Percentiles rank a stretch among this genome's conserved stretches.
Evolutionary conservation across 1,284 basidiomycete species (phyloP).

Genomic region (Lignosus rhinocerotis): DNA sequence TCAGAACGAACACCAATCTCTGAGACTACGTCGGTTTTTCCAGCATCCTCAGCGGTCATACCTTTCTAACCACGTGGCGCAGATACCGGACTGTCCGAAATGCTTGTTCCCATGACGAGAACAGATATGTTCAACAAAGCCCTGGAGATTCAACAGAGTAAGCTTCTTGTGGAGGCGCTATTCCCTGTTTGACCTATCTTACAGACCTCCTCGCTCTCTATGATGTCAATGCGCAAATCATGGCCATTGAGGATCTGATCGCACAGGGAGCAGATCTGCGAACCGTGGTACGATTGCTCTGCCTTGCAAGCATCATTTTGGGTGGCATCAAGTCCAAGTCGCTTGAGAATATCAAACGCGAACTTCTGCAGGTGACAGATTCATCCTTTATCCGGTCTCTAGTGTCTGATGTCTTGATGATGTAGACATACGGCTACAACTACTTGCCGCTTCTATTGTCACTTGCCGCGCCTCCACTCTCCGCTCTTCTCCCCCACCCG

Average conservation of each 20-base stretch:
- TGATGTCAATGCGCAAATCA: constrained; percentile 75
- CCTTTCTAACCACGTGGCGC: constrained; percentile 4
- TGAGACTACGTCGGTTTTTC: constrained; percentile 75
- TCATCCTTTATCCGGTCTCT: constrained; percentile 15
- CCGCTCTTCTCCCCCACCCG: constrained; percentile 65
- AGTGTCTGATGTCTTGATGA: constrained; percentile 10
- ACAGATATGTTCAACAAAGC: constrained; percentile 91
- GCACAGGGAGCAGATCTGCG: constrained; percentile 82
- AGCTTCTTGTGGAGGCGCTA: constrained; percentile 24
- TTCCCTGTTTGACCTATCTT: neutral
- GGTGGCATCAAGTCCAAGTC: constrained; percentile 88
- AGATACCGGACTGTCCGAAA: constrained; percentile 96
- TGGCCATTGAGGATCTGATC: constrained; percentile 85
- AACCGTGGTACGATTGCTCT: constrained; percentile 77
- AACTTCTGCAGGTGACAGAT: constrained; percentile 76
- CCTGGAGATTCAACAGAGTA: constrained; percentile 96
- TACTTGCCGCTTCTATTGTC: constrained; percentile 84
- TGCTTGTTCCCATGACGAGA: constrained; percentile 81
- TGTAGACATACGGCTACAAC: constrained; percentile 89
- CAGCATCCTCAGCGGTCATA: neutral
- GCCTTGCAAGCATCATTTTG: constrained; percentile 80
- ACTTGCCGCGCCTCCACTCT: constrained; percentile 72
- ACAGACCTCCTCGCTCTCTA: constrained; percentile 90
- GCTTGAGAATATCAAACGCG: constrained; percentile 88
- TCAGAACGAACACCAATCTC: constrained; percentile 87